Percentiles rank a stretch among this genome's conserved stretches.
Conservation (phyloP, 2,329 filamentous ascomycete genomes). For the Endothia cerciana region DNA sequence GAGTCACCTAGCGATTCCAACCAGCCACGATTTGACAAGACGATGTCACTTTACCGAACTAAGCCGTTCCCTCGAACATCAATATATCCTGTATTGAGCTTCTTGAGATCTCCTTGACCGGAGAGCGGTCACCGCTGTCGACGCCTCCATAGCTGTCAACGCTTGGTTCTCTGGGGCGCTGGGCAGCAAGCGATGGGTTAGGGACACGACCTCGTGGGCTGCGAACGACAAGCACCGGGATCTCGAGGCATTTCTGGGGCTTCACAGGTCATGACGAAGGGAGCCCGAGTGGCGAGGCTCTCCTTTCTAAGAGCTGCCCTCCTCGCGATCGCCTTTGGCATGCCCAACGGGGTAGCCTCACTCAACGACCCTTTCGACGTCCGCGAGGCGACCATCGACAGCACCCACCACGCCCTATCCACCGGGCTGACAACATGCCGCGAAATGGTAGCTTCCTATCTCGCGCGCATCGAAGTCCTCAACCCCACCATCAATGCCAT, state of each 20-base stretch:
- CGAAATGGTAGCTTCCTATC: slow-evolving; percentile 56
- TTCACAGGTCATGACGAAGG: background rate
- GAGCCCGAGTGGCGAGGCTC: no score
- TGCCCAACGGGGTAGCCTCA: background rate
- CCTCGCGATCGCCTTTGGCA: background rate
- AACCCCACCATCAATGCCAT: slow-evolving; percentile 63
- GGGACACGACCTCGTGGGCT: background rate
- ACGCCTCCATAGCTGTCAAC: background rate
- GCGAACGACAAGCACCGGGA: background rate
- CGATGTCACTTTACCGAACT: background rate
- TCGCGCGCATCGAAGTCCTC: slow-evolving; percentile 59
- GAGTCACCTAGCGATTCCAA: background rate
- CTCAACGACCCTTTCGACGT: slow-evolving; percentile 48
- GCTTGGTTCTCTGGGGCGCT: no score
- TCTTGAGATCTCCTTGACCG: background rate
- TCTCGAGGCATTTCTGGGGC: background rate
- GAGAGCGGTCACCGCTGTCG: background rate
- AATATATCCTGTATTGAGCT: background rate
- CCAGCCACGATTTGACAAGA: background rate
- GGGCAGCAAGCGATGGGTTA: no score
- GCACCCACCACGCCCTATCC: slow-evolving; percentile 59
- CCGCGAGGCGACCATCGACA: slow-evolving; percentile 61
- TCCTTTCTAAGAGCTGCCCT: background rate
- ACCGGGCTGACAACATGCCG: slow-evolving; percentile 57
- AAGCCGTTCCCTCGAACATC: background rate